Base-by-base conservation (phyloP, 1,139 yeast species). In the Geotrichum bryndzae region DNA sequence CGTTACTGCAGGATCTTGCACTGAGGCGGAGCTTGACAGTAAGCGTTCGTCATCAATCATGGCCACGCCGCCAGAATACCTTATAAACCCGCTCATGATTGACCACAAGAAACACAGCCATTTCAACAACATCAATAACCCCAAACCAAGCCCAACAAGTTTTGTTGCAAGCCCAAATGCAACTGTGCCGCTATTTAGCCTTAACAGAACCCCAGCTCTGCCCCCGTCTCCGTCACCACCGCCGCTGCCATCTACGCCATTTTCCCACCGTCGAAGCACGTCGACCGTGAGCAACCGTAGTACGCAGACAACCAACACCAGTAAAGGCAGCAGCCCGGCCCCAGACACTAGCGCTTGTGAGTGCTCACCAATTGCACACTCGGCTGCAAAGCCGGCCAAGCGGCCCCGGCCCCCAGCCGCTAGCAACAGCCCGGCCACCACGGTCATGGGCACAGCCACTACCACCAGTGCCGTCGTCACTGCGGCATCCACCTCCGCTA, bases 11-110 rank as follows among this genome's bases (percentile, higher is more conserved):
- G 46, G 8, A 15, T 38, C 33, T 55, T 33, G n/a, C 56, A 38
- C 15, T 50, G 53, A 8, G 27, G 33, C 15, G 58, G 22, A 11
- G 54, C 58, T 3, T 38, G 29, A 53, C 23, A 33, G 54, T 10
- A 13, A 27, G n/a, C 58, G 56, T 3, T 60, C 60, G 3, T 60
- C 60, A 13, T 60, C 62, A 4, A 60, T 60, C n/a, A 22, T 60
- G 15, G 41, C 58, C 35, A 60, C 62, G 7, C 62, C 62, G 15
- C 51, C 60, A 4, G 62, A 60, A 23, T 60, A 60, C 35, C 35
- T 60, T 6, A 50, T 41, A 1, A 33, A 25, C 33, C 23, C 33
- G 13, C 58, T 46, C 7, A 25, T 51, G 27, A 22, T 55, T n/a
- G 15, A 53, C 10, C 46, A 23, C 15, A 23, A 46, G 11, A 46